Evolutionary conservation across 108 stramenopile genomes (phyloP), one percentile per base, ranked within the genome.

Genomic region (Conticribra weissflogii): DNA sequence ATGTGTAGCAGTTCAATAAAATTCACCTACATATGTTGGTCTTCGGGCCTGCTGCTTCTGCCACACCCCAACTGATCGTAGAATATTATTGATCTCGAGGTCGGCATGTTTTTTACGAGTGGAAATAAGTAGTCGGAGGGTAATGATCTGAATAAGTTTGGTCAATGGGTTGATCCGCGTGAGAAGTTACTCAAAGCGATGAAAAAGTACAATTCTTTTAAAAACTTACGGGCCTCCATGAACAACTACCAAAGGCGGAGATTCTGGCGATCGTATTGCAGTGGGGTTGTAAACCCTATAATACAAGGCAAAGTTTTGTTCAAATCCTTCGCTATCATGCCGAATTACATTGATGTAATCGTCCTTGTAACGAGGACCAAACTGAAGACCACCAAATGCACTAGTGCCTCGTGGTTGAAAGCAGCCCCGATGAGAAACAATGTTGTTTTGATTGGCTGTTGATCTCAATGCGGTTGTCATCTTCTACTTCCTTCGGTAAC

Each of bases 1-100:
- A n/a, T n/a, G n/a, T n/a, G n/a, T n/a, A n/a, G n/a, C n/a, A n/a
- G n/a, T n/a, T n/a, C n/a, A n/a, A n/a, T n/a, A 21, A 5, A 53
- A 16, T 21, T 22, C 60, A 64, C 79, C 71, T 54, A 80, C 79
- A 76, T 47, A 46, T 64, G 33, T 49, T 51, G 53, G 2, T 81
- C 69, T 32, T 70, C 55, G 22, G 68, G 79, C 33, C 64, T 48
- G 47, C 53, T 61, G 31, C 64, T 74, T 56, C 57, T 57, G 44
- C 81, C 81, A 34, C 81, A 82, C 24, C 81, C 81, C 9, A 82
- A 45, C 68, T 82, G 81, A 63, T 82, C 81, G 55, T 78, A 82
- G 32, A 82, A 79, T 54, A 79, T 74, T 1, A 82, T 62, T 36
- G 81, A 67, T 45, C 81, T 55, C 8, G 71, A 68, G 33, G 58